phyloP scores from a whole-genome alignment of 495 filamentous ascomycete genomes.

The Chaetomium cochliodes region DNA sequence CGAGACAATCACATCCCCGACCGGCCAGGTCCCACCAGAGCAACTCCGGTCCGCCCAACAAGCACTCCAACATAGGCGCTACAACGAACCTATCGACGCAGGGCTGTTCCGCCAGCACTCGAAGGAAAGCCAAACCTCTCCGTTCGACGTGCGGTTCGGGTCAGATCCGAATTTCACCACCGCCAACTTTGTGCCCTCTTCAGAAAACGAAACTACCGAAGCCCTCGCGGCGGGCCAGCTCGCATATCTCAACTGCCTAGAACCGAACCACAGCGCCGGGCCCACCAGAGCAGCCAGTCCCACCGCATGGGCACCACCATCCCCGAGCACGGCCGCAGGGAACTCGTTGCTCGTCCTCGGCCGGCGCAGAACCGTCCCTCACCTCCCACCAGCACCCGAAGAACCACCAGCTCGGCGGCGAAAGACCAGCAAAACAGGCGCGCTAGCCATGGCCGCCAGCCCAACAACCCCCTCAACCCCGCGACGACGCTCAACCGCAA shows the following conservation, averaged over 20 bases:
- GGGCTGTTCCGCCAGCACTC: too few relatives aligned
- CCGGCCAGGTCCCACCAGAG: too few relatives aligned
- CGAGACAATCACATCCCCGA: too few relatives aligned
- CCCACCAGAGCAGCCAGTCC: conserved; percentile 62
- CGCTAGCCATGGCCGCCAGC: conserved; percentile 21
- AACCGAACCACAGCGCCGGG: conserved; percentile 51
- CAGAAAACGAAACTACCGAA: conserved; percentile 56
- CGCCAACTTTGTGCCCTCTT: conserved; percentile 55
- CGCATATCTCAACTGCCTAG: conserved; percentile 55
- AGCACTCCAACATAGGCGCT: too few relatives aligned
- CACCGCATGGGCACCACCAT: conserved; percentile 36
- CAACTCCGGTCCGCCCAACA: too few relatives aligned
- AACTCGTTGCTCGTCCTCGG: background rate
- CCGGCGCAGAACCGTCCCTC: background rate
- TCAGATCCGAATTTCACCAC: conserved; percentile 61
- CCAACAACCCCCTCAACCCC: background rate
- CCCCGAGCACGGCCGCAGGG: background rate
- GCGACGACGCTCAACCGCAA: background rate
- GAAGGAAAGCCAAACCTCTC: too few relatives aligned
- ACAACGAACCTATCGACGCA: too few relatives aligned
- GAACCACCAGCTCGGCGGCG: conserved; percentile 17
- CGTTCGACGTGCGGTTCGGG: conserved; percentile 51
- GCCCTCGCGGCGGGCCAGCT: conserved; percentile 54
- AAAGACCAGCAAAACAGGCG: conserved; percentile 7
- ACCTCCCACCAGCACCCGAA: conserved; percentile 4